Evolutionary conservation across 23 red algal species (phyloP), one percentile per base, ranked within the genome.

Genomic region (Gracilaria gracilis): DNA sequence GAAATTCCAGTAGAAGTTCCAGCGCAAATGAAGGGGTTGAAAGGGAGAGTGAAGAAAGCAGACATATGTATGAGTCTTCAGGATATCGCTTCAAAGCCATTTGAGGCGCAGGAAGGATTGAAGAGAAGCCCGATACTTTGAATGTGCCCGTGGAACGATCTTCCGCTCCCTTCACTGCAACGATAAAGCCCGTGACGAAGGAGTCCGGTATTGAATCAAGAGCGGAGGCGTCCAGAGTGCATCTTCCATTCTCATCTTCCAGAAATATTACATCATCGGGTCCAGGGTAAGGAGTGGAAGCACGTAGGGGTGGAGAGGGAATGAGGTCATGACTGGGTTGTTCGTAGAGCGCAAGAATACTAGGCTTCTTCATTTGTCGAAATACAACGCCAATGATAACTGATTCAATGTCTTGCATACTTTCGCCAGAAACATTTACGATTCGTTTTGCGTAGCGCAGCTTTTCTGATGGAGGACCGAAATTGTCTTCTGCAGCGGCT

Each of bases 301-400:
- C 27, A 50, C 91, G 62, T n/a, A 36, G 54, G 14, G 91, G 91
- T 7, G 91, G 91, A 15, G 74, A 42, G 4, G 91, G 91, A 16
- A 94, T 94, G n/a, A 94, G 83, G 11, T 82, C 79, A 42, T 75
- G 75, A 36, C 61, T 51, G 5, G 83, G 61, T 24, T 83, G 32
- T 47, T 84, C 91, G 77, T 94, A 94, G 11, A 86, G 67, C n/a
- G 83, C 75, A 7, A 94, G 82, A 31, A 94, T 94, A 37, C 91
- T 94, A 1, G 91, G 91, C 51, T 94, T 94, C 23, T 53, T 37
- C 79, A 85, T 85, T 34, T 94, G 29, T 8, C 85, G 83, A 57
- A 87, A 94, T 51, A 94, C 61, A 61, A 94, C 85, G 55, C 91
- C 91, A 49, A 77, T 77, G 51, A 86, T 54, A 24, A 85, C 91